Evolutionary conservation across 495 filamentous ascomycete genomes (phyloP), one percentile per base, ranked within the genome.

Genomic region (Daldinia decipiens): DNA sequence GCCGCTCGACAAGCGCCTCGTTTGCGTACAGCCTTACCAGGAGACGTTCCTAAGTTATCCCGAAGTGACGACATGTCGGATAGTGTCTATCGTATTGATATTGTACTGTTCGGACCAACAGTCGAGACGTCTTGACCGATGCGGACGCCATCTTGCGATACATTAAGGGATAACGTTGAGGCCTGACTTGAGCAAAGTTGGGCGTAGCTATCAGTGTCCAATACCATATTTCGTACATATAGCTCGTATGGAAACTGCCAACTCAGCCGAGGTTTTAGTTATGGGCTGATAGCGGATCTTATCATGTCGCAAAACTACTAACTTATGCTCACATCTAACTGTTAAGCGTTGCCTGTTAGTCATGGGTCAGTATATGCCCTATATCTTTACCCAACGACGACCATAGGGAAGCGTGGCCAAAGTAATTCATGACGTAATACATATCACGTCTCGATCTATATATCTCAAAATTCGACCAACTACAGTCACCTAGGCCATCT

Each of bases 1-100:
- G 55, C 54, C 70, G 70, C 70, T 68, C 45, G 26, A 65, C 56
- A 72, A 57, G 60, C 70, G 70, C 65, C 70, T 61, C 59, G 38
- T 63, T 45, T 50, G 34, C 29, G 17, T 54, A 56, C 34, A 34
- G 55, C 56, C 53, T 34, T 59, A 47, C 21, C 9, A 24, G 54
- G 15, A 31, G 17, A 65, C 38, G 38, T 56, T 11, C 21, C 19
- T 24, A 47, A 47, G 3, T 47, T 47, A 11, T 12, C 19, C 7
- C 4, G 43, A 11, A 47, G 7, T 47, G 43, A 21, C 19, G n/a
- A 8, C 15, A 47, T 17, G 43, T 47, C 43, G 43, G 43, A 47
- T 47, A 19, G 43, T 1, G 43, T 47, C 43, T 47, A 47, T 24
- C 9, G 8, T 24, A 3, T 21, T 47, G 17, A 47, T 47, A 4